These are phyloP conservation scores for Linum trigynum DNA, from an alignment of 345 rosid species.

Conservation along the genomic window DNA sequence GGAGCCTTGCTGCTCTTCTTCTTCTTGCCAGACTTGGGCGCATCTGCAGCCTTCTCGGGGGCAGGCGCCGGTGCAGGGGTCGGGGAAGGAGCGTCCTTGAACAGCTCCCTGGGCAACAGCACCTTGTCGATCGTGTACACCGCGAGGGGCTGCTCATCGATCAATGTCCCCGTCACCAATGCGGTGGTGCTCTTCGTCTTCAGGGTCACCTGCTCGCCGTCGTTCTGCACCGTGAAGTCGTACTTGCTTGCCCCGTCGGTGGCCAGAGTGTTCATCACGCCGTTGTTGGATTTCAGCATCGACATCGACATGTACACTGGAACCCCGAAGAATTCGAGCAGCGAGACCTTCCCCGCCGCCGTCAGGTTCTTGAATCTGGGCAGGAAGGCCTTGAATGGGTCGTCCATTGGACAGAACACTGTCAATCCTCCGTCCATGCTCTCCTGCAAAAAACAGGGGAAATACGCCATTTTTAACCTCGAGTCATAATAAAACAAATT, in stretches of 20 bases:
- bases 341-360: slow-evolving; percentile 47
- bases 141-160: slow-evolving; percentile 78
- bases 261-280: slow-evolving; percentile 82
- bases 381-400: slow-evolving; percentile 65
- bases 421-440: slow-evolving; percentile 77
- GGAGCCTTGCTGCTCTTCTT: no score
- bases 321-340: slow-evolving; percentile 64
- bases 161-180: slow-evolving; percentile 49
- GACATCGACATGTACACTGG: slow-evolving; percentile 66
- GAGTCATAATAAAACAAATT: no score
- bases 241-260: slow-evolving; percentile 75
- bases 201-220: slow-evolving; percentile 62
- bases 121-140: slow-evolving; percentile 60
- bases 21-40: slow-evolving; percentile 44
- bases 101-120: slow-evolving; percentile 68
- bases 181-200: slow-evolving; percentile 64
- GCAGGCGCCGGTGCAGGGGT: slow-evolving; percentile 70
- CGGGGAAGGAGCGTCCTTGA: slow-evolving; percentile 52
- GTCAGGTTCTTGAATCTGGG: slow-evolving; percentile 81
- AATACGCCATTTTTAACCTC: neutral
- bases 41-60: slow-evolving; percentile 49
- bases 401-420: slow-evolving; percentile 91
- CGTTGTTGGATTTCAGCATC: slow-evolving; percentile 79
- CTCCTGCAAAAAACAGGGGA: slow-evolving; percentile 34
- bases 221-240: slow-evolving; percentile 77